phyloP scores from a whole-genome alignment of 139 green algal species.

The Volvox reticuliferus region DNA sequence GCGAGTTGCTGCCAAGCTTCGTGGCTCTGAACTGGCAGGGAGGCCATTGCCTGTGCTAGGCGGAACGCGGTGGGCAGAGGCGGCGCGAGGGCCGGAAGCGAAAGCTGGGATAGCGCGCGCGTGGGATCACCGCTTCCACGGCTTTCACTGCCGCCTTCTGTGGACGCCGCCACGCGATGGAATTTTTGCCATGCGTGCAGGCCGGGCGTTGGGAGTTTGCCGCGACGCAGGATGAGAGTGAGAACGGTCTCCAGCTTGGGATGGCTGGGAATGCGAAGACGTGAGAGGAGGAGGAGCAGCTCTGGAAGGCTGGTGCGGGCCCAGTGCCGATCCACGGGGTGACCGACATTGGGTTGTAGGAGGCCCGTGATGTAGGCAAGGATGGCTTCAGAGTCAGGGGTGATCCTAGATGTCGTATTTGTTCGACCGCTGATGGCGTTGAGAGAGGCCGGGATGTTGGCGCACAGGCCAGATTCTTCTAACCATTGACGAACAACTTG shows the following conservation, averaged over 20 bases:
- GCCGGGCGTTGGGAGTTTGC: neutral
- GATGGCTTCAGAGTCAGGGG: constrained; percentile 1
- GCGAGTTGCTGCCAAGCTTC: constrained; percentile 37
- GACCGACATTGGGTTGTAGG: neutral
- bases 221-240: neutral
- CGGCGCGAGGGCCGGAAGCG: neutral
- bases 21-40: constrained; percentile 15
- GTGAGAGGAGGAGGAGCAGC: constrained; percentile 16
- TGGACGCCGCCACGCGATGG: neutral
- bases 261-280: constrained; percentile 10
- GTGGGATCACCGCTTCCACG: neutral
- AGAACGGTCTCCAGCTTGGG: constrained; percentile 15
- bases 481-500: neutral
- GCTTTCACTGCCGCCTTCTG: neutral
- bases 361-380: neutral
- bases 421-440: neutral
- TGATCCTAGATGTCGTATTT: neutral
- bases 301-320: constrained; percentile 3
- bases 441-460: neutral
- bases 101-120: neutral
- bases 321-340: neutral
- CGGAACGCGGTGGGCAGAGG: constrained; percentile 17
- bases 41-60: neutral
- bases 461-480: neutral
- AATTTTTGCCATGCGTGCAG: neutral